These are phyloP conservation scores for Fraxinus nigra DNA, from an alignment of 305 asterid species.

Conservation along the genomic window DNA sequence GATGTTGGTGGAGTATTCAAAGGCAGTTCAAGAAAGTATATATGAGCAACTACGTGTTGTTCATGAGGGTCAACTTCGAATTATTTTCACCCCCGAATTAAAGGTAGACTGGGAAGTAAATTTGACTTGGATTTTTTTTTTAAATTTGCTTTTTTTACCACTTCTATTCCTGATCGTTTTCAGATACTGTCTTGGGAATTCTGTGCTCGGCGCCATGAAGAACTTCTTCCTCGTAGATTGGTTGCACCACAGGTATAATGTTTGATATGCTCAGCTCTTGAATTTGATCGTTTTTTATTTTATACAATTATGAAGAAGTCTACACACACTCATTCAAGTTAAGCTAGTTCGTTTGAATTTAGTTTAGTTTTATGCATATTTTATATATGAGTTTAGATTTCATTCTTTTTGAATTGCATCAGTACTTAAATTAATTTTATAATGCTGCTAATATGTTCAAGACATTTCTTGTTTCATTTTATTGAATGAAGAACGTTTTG, in stretches of 20 bases:
- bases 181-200: slow-evolving; percentile 96
- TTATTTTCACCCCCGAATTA: slow-evolving; percentile 79
- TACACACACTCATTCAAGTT: not conserved
- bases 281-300: not conserved
- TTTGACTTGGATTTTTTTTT: not conserved
- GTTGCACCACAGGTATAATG: slow-evolving; percentile 84
- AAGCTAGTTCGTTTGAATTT: not conserved
- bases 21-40: slow-evolving; percentile 91
- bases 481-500: not conserved
- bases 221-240: slow-evolving; percentile 87
- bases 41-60: slow-evolving; percentile 94
- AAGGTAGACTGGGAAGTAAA: slow-evolving; percentile 45
- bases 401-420: not conserved
- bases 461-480: not conserved
- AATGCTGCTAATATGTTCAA: not conserved
- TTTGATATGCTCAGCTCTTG: slow-evolving; percentile 10
- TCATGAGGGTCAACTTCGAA: slow-evolving; percentile 91
- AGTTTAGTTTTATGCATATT: not conserved
- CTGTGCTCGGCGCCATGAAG: slow-evolving; percentile 94
- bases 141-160: slow-evolving; percentile 3
- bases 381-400: not conserved
- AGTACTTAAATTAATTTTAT: not conserved
- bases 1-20: slow-evolving; percentile 85
- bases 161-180: slow-evolving; percentile 14
- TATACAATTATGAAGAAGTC: not conserved